Evolutionary conservation across 495 filamentous ascomycete genomes (phyloP).

Genomic region (Echria macrotheca): DNA sequence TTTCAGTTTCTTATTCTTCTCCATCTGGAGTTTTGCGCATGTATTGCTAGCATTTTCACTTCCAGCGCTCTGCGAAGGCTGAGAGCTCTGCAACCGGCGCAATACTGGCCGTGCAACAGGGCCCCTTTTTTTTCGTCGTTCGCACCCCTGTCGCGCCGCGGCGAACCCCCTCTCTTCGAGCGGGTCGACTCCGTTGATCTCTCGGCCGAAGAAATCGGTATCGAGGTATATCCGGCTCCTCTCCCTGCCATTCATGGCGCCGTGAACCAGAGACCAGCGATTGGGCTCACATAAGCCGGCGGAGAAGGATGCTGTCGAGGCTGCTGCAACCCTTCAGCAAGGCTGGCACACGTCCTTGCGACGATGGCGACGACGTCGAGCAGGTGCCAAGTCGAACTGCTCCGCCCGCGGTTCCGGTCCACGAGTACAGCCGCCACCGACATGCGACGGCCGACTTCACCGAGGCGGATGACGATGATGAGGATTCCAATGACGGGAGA

Average conservation of each 20-base stretch:
- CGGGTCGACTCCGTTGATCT: constrained; percentile 4
- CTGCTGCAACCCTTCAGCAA: constrained; percentile 37
- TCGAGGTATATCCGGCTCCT: background rate
- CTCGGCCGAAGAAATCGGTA: background rate
- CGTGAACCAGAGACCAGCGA: constrained; percentile 17
- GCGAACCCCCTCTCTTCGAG: constrained; percentile 5
- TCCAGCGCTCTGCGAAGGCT: too few species aligned
- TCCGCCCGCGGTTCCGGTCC: constrained; percentile 28
- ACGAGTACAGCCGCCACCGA: constrained; percentile 34
- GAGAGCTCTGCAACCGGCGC: too few species aligned
- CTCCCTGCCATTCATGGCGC: constrained; percentile 25
- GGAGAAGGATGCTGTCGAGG: constrained; percentile 38
- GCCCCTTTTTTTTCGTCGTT: constrained; percentile 2
- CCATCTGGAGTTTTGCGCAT: too few species aligned
- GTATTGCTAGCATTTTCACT: too few species aligned
- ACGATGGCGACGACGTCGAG: constrained; percentile 20
- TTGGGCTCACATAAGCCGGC: constrained; percentile 14
- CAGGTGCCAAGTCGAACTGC: constrained; percentile 22
- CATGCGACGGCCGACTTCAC: constrained; percentile 55
- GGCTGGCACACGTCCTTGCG: constrained; percentile 12
- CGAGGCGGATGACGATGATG: constrained; percentile 48
- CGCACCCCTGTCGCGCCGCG: constrained; percentile 7
- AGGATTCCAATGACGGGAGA: constrained; percentile 34
- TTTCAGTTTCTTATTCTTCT: too few species aligned
- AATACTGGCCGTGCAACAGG: constrained; percentile 6